phyloP scores from a whole-genome alignment of 257 asterid genomes.

The Ilex asprella region DNA sequence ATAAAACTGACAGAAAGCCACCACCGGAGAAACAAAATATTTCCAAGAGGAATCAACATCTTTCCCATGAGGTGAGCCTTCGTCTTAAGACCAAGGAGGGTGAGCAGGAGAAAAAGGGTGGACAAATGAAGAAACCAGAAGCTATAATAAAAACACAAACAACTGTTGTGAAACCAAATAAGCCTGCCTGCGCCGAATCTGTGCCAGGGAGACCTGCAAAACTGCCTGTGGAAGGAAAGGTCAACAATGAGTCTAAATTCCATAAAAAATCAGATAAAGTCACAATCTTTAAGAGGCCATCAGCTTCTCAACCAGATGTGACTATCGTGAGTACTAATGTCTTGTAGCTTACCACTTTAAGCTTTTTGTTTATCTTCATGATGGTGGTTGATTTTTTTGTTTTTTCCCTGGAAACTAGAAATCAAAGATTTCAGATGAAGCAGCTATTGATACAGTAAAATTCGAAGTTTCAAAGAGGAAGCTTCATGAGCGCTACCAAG shows the following conservation, averaged over 20 bases:
- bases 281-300: conserved; percentile 39
- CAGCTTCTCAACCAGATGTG: conserved; percentile 48
- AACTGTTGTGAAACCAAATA: conserved; percentile 32
- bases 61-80: conserved; percentile 12
- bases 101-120: conserved; percentile 6
- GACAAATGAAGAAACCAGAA: conserved; percentile 38
- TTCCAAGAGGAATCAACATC: conserved; percentile 23
- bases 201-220: conserved; percentile 44
- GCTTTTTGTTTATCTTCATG: conserved; percentile 2
- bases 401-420: conserved; percentile 19
- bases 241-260: conserved; percentile 24
- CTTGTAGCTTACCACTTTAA: background rate
- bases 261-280: conserved; percentile 38
- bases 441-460: conserved; percentile 17
- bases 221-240: conserved; percentile 35
- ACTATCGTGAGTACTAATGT: conserved; percentile 9
- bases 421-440: conserved; percentile 30
- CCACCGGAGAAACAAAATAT: conserved; percentile 23
- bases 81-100: conserved; percentile 30
- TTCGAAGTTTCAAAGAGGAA: conserved; percentile 86
- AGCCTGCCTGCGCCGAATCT: conserved; percentile 28
- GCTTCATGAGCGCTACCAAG: conserved; percentile 89
- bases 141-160: conserved; percentile 34
- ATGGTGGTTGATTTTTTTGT: background rate
- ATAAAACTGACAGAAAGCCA: conserved; percentile 58